Conservation (phyloP, 331 rosid species). For the Pyracantha coccinea region DNA sequence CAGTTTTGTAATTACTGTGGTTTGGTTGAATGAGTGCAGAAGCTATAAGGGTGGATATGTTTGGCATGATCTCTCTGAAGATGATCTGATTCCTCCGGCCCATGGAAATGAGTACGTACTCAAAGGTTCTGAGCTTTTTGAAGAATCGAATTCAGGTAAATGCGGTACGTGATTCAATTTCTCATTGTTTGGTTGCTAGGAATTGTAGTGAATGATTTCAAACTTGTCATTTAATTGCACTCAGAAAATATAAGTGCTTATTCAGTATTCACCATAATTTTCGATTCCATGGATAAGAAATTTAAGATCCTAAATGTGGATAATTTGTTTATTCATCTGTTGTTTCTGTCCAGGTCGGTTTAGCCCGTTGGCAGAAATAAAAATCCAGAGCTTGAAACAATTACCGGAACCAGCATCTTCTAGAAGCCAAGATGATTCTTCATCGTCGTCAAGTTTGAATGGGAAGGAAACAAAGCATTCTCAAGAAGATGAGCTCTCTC, state of each 20-base stretch:
- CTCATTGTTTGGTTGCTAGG: conserved; percentile 4
- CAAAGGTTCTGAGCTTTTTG: conserved; percentile 89
- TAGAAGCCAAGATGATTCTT: conserved; percentile 62
- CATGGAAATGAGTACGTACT: conserved; percentile 86
- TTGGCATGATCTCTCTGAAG: conserved; percentile 89
- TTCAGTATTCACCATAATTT: not conserved
- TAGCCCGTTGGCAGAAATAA: conserved; percentile 38
- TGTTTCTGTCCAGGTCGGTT: conserved; percentile 36
- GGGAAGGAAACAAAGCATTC: conserved; percentile 59
- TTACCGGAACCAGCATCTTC: conserved; percentile 57
- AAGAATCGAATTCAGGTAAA: conserved; percentile 67
- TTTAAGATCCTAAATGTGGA: conserved; percentile 7
- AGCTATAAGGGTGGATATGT: conserved; percentile 85
- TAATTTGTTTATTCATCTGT: not conserved
- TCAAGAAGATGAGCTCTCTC: conserved; percentile 67
- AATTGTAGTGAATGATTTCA: not conserved
- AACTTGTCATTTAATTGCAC: not conserved
- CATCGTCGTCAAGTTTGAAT: conserved; percentile 72
- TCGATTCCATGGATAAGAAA: not conserved
- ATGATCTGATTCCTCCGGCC: conserved; percentile 71
- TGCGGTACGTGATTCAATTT: not conserved
- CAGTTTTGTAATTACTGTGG: not conserved
- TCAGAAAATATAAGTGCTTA: too few species aligned
- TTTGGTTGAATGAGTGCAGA: conserved; percentile 35
- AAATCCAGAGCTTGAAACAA: conserved; percentile 55